Evolutionary conservation across 805 yeast genomes (phyloP).

Genomic region (Teunomyces panamensis): DNA sequence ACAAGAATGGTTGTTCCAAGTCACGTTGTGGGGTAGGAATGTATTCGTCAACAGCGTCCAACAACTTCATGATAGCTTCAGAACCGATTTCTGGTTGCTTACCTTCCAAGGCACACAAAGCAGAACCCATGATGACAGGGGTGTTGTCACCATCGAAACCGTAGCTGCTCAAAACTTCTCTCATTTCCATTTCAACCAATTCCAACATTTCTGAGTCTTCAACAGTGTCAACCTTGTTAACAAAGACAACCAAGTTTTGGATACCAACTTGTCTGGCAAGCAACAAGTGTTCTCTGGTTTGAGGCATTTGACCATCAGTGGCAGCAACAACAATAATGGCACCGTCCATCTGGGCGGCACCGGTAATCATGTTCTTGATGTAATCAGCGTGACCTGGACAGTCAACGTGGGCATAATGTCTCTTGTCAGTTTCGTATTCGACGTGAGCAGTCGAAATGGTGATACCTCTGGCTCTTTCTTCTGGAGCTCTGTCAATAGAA

Average conservation of each 20-base stretch:
- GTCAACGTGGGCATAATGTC: conserved; percentile 97
- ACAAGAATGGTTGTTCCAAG: conserved; percentile 90
- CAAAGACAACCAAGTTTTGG: conserved; percentile 94
- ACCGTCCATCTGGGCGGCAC: conserved; percentile 99
- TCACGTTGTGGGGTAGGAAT: conserved; percentile 98
- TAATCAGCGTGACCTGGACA: conserved; percentile 99
- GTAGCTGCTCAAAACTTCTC: conserved; percentile 85
- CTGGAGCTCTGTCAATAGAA: conserved; percentile 95
- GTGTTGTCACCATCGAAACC: conserved; percentile 98
- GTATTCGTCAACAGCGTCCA: conserved; percentile 89
- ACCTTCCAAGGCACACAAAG: conserved; percentile 91
- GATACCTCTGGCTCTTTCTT: conserved; percentile 99
- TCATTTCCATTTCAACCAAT: conserved; percentile 99
- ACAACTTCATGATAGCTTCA: conserved; percentile 75
- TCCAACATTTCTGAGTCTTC: conserved; percentile 99
- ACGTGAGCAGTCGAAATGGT: conserved; percentile 98
- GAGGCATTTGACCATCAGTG: conserved; percentile 99
- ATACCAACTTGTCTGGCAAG: conserved; percentile 99
- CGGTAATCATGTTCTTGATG: conserved; percentile 98
- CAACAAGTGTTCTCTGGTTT: conserved; percentile 97
- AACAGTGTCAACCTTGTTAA: conserved; percentile 95
- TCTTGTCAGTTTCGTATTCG: conserved; percentile 90
- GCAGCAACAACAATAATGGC: conserved; percentile 99
- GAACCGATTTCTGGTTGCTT: conserved; percentile 88
- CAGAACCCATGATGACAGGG: conserved; percentile 98